A percentile compares a stretch with the other conserved stretches of the same genome.
These are phyloP conservation scores for Barnettozyma hawaiiensis DNA, from an alignment of 1,139 yeast genomes.

Conservation along the genomic window DNA sequence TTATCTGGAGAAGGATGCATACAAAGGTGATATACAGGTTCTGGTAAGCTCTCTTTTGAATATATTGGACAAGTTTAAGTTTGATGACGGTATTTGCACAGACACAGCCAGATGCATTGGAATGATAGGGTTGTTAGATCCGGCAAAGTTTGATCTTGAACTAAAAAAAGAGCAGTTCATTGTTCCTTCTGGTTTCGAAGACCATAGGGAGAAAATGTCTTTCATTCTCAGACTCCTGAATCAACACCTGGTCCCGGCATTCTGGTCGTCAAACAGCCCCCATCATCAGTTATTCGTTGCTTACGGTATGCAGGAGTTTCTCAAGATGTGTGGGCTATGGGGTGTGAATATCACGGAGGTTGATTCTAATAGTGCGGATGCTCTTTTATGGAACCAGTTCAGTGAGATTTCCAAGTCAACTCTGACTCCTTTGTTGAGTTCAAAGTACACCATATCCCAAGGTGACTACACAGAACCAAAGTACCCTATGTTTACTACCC, in stretches of 20 bases:
- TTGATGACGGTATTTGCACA: conserved; percentile 44
- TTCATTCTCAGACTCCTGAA: conserved; percentile 67
- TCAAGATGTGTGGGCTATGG: conserved; percentile 55
- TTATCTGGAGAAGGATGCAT: conserved; percentile 13
- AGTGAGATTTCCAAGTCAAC: conserved; percentile 69
- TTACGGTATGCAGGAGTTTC: conserved; percentile 81
- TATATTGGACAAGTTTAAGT: conserved; percentile 53
- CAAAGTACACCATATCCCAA: conserved; percentile 60
- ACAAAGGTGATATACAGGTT: conserved; percentile 32
- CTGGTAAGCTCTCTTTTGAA: conserved; percentile 54
- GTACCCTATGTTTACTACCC: conserved; percentile 47
- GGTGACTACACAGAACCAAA: conserved; percentile 34
- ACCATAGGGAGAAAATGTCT: conserved; percentile 53
- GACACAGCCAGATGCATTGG: conserved; percentile 68
- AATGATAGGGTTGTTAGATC: conserved; percentile 72
- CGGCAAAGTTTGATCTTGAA: conserved; percentile 51
- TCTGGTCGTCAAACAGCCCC: conserved; percentile 89
- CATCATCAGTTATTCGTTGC: conserved; percentile 80
- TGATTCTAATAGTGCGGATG: conserved; percentile 31
- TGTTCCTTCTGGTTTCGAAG: conserved; percentile 55
- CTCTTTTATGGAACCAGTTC: conserved; percentile 54
- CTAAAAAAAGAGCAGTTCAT: conserved; percentile 41
- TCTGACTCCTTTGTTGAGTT: conserved; percentile 65
- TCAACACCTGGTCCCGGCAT: conserved; percentile 65
- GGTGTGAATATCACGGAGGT: conserved; percentile 31